Evolutionary conservation across 768 basidiomycete species (phyloP), one percentile per base, ranked within the genome.

Genomic region (Collybia nuda): DNA sequence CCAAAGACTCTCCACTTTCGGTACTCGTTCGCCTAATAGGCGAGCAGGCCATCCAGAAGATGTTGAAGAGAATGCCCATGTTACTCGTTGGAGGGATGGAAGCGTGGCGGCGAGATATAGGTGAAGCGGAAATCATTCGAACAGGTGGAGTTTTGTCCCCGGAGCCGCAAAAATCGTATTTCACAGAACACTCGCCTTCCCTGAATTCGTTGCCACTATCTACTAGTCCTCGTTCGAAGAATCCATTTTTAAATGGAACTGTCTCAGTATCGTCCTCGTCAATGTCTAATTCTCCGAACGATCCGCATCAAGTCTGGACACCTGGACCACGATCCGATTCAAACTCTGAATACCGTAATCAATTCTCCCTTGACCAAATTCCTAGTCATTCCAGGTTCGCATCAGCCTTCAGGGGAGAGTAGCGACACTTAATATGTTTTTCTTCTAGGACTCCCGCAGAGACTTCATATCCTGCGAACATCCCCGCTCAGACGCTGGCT

Each of bases 1-100:
- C 67, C 2, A 65, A 71, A 17, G 72, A 73, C 8, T 74, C 82
- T 0, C 80, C 85, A 0, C 63, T 89, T n/a, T 74, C 80, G 1
- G 63, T 74, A 17, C 77, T 95, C 19, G 74, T 85, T 47, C 74
- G 79, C 8, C 79, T 85, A 2, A 89, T 97, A 38, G 86, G 80
- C 65, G 88, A 88, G 58, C 74, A 73, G 21, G 86, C 86, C 12
- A 91, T 90, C 62, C 69, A 79, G 59, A 88, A 86, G 63, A 72
- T 85, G 50, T 68, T 92, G 17, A 84, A 82, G 56, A 74, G 88
- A 39, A 80, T 82, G 57, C 95, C 96, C 0, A 82, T 93, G 67
- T 68, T 97, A 55, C 80, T 98, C 21, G 74, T 86, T 4, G 96
- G 95, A 2, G 96, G 96, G 1, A 72, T 92, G 41, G 79, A 85